Evolutionary conservation across 176 grass and related monocot genomes (phyloP), one percentile per base, ranked within the genome.

Genomic region (Lolium perenne): DNA sequence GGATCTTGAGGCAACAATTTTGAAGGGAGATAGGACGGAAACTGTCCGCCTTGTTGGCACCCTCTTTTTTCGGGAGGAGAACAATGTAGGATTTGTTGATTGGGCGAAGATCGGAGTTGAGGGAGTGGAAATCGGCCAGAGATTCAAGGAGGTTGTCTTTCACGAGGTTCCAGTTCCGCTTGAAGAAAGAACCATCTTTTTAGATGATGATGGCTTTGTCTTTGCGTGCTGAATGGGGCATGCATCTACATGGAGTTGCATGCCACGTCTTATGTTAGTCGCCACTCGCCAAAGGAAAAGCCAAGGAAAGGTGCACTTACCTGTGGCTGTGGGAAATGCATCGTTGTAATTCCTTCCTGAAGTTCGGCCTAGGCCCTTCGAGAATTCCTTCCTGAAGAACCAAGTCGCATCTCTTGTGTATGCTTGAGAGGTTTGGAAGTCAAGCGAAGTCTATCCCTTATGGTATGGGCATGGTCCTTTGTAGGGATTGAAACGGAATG

Each of bases 181-280:
- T n/a, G n/a, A n/a, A n/a, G n/a, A n/a, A n/a, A n/a, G n/a, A n/a
- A n/a, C 26, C 26, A 29, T 43, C 41, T 7, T 43, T 51, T 75
- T 51, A 73, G 21, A 51, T 40, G 65, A 68, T 68, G 65, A 40
- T 16, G 20, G 45, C 47, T 76, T 54, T 76, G 73, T 76, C 48
- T 76, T 75, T 76, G 73, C 73, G 73, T 76, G 73, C 5, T 54
- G 73, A 35, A 76, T 54, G 8, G 23, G 73, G 47, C 23, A 76
- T 75, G 47, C 72, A 53, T 75, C 72, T 53, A 49, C 70, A 9
- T 40, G 16, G 8, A 32, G 17, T 38, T 71, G 65, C 65, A 68
- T 2, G 35, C 16, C 67, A 20, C 11, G 67, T 43, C 67, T 71
- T 43, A 3, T 35, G 32, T 35, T 35, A 35, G 32, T 35, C 32